Evolutionary conservation across 768 basidiomycete species (phyloP), one percentile per base, ranked within the genome.

Genomic region (Tubosaeta sp.): DNA sequence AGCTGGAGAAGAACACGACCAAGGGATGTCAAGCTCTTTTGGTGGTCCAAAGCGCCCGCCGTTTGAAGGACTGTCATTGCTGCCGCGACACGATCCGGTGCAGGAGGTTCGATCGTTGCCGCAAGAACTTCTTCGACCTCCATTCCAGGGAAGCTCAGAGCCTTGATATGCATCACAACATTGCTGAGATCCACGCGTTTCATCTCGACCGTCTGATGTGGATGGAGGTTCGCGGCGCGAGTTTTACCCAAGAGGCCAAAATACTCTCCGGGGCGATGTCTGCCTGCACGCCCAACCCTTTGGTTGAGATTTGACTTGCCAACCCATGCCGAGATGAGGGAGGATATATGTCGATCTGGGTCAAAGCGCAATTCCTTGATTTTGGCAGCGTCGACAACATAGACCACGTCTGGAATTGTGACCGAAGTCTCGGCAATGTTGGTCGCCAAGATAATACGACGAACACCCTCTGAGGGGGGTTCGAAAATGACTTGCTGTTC

Each of bases 101-200:
- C 82, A n/a, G 95, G 95, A 14, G 95, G 88, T 65, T 97, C 94
- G 50, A 97, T 97, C 12, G 86, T 79, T 11, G 81, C 84, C 1
- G 81, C 83, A 33, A 97, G 76, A 19, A 97, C 92, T 54, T 95
- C 87, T 62, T 95, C 88, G 6, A 92, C 89, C 27, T 82, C 71
- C 83, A 93, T 83, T 41, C 81, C 83, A 6, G 91, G 89, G 65
- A 97, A 87, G 65, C 91, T 85, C 33, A 97, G 78, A 9, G 93
- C 93, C 63, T 95, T 97, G 68, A 97, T 82, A 65, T 94, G 94
- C 94, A 97, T 97, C 14, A 95, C 91, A 43, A 95, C 86, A 63
- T 93, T 92, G 61, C 84, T 89, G 59, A 95, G 67, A 68, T 94
- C 92, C 12, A 86, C 82, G 32, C 93, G 80, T 65, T 91, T 91